Conservation (phyloP, 2,329 filamentous ascomycete species). For the Trichoderma sp. region DNA sequence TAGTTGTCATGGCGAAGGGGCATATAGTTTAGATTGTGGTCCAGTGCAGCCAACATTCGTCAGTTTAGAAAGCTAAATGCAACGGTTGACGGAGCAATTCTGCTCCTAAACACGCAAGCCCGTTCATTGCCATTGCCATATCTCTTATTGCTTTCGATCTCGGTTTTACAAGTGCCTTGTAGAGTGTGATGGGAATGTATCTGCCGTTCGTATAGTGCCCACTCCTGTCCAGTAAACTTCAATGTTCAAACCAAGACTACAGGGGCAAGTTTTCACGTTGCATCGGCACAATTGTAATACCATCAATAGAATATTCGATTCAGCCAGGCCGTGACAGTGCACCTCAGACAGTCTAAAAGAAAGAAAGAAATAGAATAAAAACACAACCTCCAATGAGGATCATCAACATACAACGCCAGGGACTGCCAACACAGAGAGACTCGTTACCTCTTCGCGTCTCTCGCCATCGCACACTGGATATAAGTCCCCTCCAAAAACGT, state of each 20-base stretch:
- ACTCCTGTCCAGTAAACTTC: not conserved
- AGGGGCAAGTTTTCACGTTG: not conserved
- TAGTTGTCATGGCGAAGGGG: no score
- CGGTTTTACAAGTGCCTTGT: no score
- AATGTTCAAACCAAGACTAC: not conserved
- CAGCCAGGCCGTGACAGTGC: not conserved
- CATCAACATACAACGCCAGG: not conserved
- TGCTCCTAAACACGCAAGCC: no score
- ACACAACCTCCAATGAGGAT: not conserved
- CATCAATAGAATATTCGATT: not conserved
- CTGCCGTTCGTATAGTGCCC: not conserved
- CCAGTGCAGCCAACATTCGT: no score
- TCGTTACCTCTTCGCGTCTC: not conserved
- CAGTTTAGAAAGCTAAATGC: no score
- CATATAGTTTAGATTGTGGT: no score
- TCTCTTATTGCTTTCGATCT: no score
- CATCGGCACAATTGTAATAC: not conserved
- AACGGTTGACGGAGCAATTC: no score
- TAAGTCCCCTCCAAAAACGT: not conserved
- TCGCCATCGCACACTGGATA: slow-evolving; percentile 11
- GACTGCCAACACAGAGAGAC: not conserved
- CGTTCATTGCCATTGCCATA: no score
- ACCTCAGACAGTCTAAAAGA: no score
- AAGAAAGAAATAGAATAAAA: not conserved
- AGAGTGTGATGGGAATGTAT: not conserved